Evolutionary conservation across 768 basidiomycete genomes (phyloP).

Genomic region (Baorangia bicolor): DNA sequence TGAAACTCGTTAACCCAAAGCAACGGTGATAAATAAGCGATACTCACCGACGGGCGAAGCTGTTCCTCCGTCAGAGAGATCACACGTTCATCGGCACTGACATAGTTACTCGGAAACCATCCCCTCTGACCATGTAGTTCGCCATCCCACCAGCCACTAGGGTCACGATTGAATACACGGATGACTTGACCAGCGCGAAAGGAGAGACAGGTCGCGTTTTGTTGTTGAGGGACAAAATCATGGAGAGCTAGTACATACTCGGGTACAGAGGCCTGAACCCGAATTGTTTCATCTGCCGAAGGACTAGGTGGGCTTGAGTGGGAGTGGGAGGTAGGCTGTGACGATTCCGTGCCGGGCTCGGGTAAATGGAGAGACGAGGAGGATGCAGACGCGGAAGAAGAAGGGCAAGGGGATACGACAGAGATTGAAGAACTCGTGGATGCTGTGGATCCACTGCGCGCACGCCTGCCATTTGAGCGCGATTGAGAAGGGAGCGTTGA

Average conservation of each 20-base stretch:
- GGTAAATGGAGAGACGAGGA: conserved; percentile 50
- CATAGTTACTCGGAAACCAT: conserved; percentile 99
- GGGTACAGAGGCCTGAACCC: conserved; percentile 35
- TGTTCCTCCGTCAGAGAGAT: conserved; percentile 58
- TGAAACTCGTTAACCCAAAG: neutral
- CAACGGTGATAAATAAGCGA: neutral
- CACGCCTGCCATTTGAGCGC: conserved; percentile 26
- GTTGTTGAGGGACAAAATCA: conserved; percentile 75
- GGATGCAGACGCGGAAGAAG: conserved; percentile 47
- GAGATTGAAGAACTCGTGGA: conserved; percentile 59
- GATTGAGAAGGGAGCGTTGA: conserved; percentile 16
- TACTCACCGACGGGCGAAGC: conserved; percentile 43
- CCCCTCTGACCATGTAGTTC: conserved; percentile 86
- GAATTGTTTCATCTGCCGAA: conserved; percentile 49
- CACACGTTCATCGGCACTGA: conserved; percentile 58
- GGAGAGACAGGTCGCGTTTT: conserved; percentile 76
- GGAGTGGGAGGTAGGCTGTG: conserved; percentile 9
- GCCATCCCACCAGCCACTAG: conserved; percentile 98
- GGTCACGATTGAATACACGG: conserved; percentile 82
- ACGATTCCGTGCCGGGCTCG: conserved; percentile 31
- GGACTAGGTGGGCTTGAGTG: conserved; percentile 41
- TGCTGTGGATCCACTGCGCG: conserved; percentile 53
- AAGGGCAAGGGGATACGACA: conserved; percentile 53
- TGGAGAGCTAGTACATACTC: conserved; percentile 92
- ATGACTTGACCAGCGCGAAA: conserved; percentile 92